These are phyloP conservation scores for Adansonia madagascariensis DNA, from an alignment of 441 rosid genomes.

Conservation along the genomic window DNA sequence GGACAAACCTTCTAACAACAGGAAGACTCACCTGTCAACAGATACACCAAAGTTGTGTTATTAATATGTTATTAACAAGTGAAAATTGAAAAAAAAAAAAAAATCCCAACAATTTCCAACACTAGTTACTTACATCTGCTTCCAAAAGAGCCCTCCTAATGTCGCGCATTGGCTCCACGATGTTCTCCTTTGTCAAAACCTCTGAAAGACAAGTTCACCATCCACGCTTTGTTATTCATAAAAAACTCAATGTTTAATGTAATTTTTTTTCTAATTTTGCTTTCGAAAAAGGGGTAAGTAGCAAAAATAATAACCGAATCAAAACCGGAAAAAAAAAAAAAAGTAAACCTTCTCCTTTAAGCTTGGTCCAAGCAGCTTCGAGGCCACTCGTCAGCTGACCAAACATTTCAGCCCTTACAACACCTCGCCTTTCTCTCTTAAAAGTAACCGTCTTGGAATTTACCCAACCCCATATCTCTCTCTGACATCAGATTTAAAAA, in stretches of 20 bases:
- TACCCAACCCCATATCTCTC: conserved; percentile 72
- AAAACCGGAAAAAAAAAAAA: neutral
- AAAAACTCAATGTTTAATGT: neutral
- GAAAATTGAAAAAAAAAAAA: neutral
- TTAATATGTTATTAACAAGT: neutral
- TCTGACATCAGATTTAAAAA: conserved; percentile 37
- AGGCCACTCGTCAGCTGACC: conserved; percentile 91
- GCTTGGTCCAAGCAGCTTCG: conserved; percentile 97
- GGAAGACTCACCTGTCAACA: conserved; percentile 92
- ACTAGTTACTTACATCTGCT: conserved; percentile 80
- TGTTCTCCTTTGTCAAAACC: conserved; percentile 91
- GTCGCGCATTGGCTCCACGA: conserved; percentile 93
- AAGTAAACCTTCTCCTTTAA: conserved; percentile 86
- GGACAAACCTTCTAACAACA: conserved; percentile 96
- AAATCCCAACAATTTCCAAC: conserved; percentile 2
- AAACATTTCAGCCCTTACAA: conserved; percentile 91
- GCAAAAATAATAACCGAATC: neutral
- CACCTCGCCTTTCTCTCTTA: conserved; percentile 45
- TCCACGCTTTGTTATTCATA: neutral
- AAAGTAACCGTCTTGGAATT: conserved; percentile 47
- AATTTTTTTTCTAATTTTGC: neutral
- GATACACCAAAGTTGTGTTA: conserved; percentile 23
- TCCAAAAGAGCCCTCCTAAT: conserved; percentile 95
- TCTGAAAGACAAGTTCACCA: conserved; percentile 49
- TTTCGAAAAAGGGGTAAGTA: neutral